Evolutionary conservation across 2,329 filamentous ascomycete genomes (phyloP).

Genomic region (Atkinsonella hypoxylon): DNA sequence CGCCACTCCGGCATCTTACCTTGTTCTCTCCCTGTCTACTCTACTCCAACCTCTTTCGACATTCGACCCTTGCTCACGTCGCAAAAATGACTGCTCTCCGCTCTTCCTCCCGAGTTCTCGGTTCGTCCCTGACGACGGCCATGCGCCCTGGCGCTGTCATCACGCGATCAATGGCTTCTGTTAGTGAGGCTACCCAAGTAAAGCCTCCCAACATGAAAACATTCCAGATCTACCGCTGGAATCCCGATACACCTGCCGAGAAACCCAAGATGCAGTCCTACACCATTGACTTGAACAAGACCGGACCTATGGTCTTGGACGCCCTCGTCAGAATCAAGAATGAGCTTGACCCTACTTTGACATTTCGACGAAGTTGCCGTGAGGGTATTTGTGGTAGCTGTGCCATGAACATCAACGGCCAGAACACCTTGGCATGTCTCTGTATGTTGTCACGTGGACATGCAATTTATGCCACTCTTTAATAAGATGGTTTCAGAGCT

Average conservation of each 20-base stretch:
- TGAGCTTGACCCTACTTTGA: constrained; percentile 91
- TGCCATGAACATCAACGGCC: constrained; percentile 99
- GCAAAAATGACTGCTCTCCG: constrained; percentile 49
- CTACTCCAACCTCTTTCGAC: not conserved
- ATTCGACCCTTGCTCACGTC: constrained; percentile 1
- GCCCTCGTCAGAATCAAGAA: constrained; percentile 98
- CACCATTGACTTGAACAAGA: constrained; percentile 95
- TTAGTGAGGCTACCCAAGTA: constrained; percentile 47
- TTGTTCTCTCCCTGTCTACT: not conserved
- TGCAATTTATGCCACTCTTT: not conserved
- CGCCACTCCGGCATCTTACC: not conserved
- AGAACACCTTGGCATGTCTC: constrained; percentile 93
- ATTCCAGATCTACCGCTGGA: constrained; percentile 99
- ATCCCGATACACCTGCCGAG: constrained; percentile 78
- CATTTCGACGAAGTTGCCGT: constrained; percentile 89
- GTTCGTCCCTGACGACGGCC: constrained; percentile 30
- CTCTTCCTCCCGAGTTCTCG: constrained; percentile 41
- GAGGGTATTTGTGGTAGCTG: constrained; percentile 98
- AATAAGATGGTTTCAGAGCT: not conserved
- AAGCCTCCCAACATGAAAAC: constrained; percentile 69
- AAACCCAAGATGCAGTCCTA: constrained; percentile 97
- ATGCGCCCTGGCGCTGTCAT: constrained; percentile 29
- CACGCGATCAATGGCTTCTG: constrained; percentile 41
- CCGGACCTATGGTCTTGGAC: constrained; percentile 95
- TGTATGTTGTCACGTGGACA: constrained; percentile 49